Conservation (phyloP, 768 basidiomycete species). For the Mycena sanguinolenta region DNA sequence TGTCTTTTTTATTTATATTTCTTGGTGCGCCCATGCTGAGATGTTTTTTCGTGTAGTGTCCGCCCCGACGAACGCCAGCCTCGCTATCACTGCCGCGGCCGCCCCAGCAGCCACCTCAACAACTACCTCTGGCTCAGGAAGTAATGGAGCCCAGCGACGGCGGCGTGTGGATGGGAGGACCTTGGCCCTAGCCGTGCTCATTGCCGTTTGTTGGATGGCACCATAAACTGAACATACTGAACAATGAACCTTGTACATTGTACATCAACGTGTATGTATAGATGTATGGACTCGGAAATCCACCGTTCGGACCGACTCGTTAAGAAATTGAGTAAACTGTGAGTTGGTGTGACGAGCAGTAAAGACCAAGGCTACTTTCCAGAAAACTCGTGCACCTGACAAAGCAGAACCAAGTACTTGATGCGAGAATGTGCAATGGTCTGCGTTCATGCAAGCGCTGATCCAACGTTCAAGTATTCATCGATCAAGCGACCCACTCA, state of each 20-base stretch:
- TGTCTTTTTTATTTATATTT: neutral
- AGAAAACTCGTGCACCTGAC: no score
- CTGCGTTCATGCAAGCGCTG: no score
- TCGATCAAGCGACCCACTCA: no score
- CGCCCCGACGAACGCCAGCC: slow-evolving; percentile 30
- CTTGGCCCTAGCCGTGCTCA: neutral
- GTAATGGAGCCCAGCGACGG: slow-evolving; percentile 8
- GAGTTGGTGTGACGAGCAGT: no score
- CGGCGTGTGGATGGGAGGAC: neutral
- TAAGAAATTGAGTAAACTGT: no score
- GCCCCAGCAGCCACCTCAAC: neutral
- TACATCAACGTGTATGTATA: slow-evolving; percentile 9
- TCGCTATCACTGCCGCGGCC: slow-evolving; percentile 21
- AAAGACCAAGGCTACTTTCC: no score
- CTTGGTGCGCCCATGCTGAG: slow-evolving; percentile 6
- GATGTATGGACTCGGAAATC: no score
- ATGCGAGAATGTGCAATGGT: no score
- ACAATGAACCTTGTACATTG: neutral
- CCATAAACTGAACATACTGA: neutral
- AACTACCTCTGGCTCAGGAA: neutral
- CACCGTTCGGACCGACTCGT: no score
- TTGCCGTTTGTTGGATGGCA: neutral
- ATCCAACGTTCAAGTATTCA: no score
- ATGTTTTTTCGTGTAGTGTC: slow-evolving; percentile 19
- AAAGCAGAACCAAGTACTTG: no score